Percentiles rank a stretch among this genome's conserved stretches.
These are phyloP conservation scores for Pochonia chlamydosporia DNA, from an alignment of 2,329 filamentous ascomycete genomes.

Conservation along the genomic window DNA sequence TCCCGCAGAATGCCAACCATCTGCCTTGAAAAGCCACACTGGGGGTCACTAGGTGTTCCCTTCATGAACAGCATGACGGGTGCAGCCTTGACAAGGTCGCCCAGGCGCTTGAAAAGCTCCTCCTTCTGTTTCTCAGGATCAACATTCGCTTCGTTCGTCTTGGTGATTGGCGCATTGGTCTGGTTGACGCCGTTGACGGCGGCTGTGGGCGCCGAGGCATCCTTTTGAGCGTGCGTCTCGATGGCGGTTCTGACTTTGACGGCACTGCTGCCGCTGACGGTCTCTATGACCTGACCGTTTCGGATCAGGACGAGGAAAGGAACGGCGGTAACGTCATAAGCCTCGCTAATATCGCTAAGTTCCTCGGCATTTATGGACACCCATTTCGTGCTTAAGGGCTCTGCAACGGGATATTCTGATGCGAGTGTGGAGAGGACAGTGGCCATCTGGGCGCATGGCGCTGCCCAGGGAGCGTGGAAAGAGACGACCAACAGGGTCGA, in stretches of 20 bases:
- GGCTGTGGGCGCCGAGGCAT: constrained; percentile 26
- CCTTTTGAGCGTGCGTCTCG: constrained; percentile 65
- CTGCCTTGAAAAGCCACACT: constrained; percentile 91
- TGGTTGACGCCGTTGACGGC: constrained; percentile 29
- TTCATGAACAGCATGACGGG: constrained; percentile 99
- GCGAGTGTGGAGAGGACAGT: constrained; percentile 81
- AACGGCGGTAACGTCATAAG: constrained; percentile 90
- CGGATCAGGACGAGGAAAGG: constrained; percentile 84
- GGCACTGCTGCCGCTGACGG: constrained; percentile 84
- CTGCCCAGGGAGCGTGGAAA: constrained; percentile 96
- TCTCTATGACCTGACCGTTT: constrained; percentile 70
- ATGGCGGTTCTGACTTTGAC: constrained; percentile 79
- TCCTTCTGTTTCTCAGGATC: constrained; percentile 65
- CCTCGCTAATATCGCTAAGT: constrained; percentile 82
- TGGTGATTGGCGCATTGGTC: constrained; percentile 28
- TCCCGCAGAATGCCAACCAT: constrained; percentile 82
- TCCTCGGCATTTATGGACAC: constrained; percentile 92
- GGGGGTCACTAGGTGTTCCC: constrained; percentile 79
- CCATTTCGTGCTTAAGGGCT: constrained; percentile 69
- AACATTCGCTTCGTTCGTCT: constrained; percentile 34
- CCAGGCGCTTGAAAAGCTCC: constrained; percentile 74
- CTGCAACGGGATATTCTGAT: constrained; percentile 69
- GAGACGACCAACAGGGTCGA: constrained; percentile 77
- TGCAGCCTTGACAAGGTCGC: constrained; percentile 85
- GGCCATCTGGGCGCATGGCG: constrained; percentile 91